Evolutionary conservation across 257 asterid genomes (phyloP), one percentile per base, ranked within the genome.

Genomic region (Coffea eugenioides): DNA sequence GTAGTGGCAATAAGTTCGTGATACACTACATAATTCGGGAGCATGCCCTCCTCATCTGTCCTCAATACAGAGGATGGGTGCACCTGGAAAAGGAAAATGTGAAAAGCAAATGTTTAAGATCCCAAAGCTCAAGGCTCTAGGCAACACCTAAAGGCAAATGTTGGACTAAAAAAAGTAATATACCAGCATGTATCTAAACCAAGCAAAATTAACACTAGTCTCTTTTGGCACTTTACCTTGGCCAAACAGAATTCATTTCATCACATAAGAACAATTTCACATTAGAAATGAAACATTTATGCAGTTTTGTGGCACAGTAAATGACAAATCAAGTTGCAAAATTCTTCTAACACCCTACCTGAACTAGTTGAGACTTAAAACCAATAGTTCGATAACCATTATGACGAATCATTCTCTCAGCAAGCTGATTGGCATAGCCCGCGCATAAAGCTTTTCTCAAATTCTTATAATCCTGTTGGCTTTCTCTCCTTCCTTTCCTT

Each of bases 381-480:
- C 98, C 97, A 76, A 93, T 84, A 65, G 98, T 89, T 71, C 93
- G 91, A 73, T 84, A 96, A 71, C 99, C 99, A 74, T 96, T 96
- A 77, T 96, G 99, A 56, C 92, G 98, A 67, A 92, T 82, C 98
- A 91, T 94, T 74, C 99, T 83, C 88, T 96, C 97, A 43, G 95
- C 99, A 76, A 94, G 96, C 89, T 96, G 98, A 86, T 90, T 92
- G 79, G 94, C 95, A 48, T 88, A 92, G 64, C 99, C 99, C 49
- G 91, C 83, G 84, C 96, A 96, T 70, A 96, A 88, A 75, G 99
- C 92, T 84, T 90, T 92, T 85, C 97, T 90, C 90, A 96, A 87
- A 75, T 83, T 86, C 85, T 85, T 87, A 80, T 91, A 96, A 54
- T 94, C 95, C 72, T 81, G 81, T 69, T 74, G 87, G 77, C 86